Evolutionary conservation across 1,284 basidiomycete genomes (phyloP).

Genomic region (Caloboletus inedulis): DNA sequence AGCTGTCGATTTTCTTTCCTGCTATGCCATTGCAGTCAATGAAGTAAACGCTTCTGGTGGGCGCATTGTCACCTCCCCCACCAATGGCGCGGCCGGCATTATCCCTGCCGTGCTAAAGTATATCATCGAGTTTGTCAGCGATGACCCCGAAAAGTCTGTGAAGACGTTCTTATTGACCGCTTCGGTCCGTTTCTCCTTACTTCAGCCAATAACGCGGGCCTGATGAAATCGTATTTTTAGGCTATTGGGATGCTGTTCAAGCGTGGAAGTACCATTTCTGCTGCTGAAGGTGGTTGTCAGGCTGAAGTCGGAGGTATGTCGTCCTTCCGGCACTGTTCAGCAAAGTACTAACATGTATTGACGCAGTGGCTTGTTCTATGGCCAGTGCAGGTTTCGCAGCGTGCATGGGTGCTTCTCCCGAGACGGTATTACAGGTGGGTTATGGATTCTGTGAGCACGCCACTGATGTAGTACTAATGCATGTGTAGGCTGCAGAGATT

Average conservation of each 20-base stretch:
- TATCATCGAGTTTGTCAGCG: conserved; percentile 85
- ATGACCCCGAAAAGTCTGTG: conserved; percentile 84
- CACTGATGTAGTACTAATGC: conserved; percentile 13
- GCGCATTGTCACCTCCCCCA: conserved; percentile 92
- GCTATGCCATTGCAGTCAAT: conserved; percentile 90
- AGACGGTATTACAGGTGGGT: conserved; percentile 70
- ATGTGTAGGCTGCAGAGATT: conserved; percentile 83
- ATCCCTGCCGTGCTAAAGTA: conserved; percentile 92
- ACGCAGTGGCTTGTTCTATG: conserved; percentile 83
- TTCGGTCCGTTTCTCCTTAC: conserved; percentile 45
- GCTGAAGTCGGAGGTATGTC: conserved; percentile 76
- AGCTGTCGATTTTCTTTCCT: conserved; percentile 91
- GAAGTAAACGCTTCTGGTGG: conserved; percentile 91
- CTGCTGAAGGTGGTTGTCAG: conserved; percentile 91
- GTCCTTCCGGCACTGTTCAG: not conserved
- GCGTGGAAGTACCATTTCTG: conserved; percentile 92
- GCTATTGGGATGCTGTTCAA: conserved; percentile 97
- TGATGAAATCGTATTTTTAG: conserved; percentile 36
- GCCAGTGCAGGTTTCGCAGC: conserved; percentile 92
- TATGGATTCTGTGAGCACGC: conserved; percentile 1
- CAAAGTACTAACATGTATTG: conserved; percentile 2
- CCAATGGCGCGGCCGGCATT: conserved; percentile 85
- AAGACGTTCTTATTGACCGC: conserved; percentile 86
- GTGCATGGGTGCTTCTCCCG: conserved; percentile 84
- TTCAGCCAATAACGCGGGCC: not conserved